These are phyloP conservation scores for Boletus bicolor DNA, from an alignment of 768 basidiomycete genomes.

Conservation along the genomic window DNA sequence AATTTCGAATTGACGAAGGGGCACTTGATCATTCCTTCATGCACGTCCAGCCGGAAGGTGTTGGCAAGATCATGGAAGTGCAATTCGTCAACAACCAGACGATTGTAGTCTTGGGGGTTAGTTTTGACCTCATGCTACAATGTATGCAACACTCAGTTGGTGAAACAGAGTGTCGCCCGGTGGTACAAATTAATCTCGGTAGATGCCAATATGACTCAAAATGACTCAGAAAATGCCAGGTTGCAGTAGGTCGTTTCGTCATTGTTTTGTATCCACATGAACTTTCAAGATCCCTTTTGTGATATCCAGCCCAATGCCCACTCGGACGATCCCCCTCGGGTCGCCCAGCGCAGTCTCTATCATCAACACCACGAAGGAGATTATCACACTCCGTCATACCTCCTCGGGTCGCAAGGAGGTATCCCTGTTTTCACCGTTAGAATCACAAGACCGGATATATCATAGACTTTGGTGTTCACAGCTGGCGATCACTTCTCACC, in stretches of 20 bases:
- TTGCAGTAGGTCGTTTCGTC: conserved; percentile 19
- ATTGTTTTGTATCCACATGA: background rate
- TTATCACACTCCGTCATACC: conserved; percentile 21
- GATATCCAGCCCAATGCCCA: conserved; percentile 10
- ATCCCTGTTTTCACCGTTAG: conserved; percentile 7
- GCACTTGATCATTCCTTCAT: background rate
- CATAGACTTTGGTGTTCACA: conserved; percentile 24
- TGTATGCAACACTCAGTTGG: conserved; percentile 2
- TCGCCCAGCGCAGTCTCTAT: background rate
- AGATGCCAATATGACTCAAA: conserved; percentile 8
- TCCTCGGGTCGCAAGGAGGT: conserved; percentile 21
- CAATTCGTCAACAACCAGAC: conserved; percentile 23
- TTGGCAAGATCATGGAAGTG: conserved; percentile 21
- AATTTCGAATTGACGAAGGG: conserved; percentile 9
- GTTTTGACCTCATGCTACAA: background rate
- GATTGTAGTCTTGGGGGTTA: conserved; percentile 26
- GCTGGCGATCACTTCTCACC: background rate
- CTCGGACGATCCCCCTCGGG: conserved; percentile 11
- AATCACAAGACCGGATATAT: conserved; percentile 5
- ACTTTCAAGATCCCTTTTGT: conserved; percentile 4
- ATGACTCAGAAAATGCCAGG: conserved; percentile 5
- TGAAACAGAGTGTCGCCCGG: conserved; percentile 10
- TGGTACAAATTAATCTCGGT: conserved; percentile 21
- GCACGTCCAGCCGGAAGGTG: conserved; percentile 17
- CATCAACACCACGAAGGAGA: conserved; percentile 10